These are phyloP conservation scores for Nymphaea thermarum DNA, from an alignment of 164 flowering plant genomes.

Conservation along the genomic window DNA sequence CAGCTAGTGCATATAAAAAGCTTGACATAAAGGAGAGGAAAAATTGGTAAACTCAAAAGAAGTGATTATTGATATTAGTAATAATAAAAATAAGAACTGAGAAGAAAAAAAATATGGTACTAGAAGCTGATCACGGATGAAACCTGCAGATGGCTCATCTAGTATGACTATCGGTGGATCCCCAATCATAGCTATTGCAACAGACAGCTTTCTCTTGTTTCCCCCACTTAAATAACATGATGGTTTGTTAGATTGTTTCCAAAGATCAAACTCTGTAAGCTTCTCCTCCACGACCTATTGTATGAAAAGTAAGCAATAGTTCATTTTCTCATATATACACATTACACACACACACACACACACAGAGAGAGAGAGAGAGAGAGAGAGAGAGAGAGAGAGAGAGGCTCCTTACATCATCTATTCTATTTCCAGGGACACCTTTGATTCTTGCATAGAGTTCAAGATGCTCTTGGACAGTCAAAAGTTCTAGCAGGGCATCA, in stretches of 20 bases:
- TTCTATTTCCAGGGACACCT: slow-evolving; percentile 60
- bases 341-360: not conserved
- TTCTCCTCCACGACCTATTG: slow-evolving; percentile 79
- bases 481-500: slow-evolving; percentile 77
- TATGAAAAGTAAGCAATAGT: not conserved
- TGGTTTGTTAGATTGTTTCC: slow-evolving; percentile 78
- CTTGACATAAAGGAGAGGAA: no score
- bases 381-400: not conserved
- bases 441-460: slow-evolving; percentile 95
- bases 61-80: no score
- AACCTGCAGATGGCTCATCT: slow-evolving; percentile 97
- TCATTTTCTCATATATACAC: not conserved
- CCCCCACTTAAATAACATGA: slow-evolving; percentile 94
- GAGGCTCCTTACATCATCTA: slow-evolving; percentile 41
- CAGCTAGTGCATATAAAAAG: no score
- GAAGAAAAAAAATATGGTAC: no score
- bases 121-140: not conserved
- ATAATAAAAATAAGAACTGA: no score
- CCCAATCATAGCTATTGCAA: slow-evolving; percentile 98
- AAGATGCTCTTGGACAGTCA: slow-evolving; percentile 88
- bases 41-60: no score
- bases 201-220: slow-evolving; percentile 90
- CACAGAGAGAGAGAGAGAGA: not conserved
- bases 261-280: slow-evolving; percentile 79
- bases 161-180: slow-evolving; percentile 96